Percentiles rank a stretch among this genome's conserved stretches.
Conservation (phyloP, 1,284 basidiomycete species). For the Trichosporon coremiiforme region DNA sequence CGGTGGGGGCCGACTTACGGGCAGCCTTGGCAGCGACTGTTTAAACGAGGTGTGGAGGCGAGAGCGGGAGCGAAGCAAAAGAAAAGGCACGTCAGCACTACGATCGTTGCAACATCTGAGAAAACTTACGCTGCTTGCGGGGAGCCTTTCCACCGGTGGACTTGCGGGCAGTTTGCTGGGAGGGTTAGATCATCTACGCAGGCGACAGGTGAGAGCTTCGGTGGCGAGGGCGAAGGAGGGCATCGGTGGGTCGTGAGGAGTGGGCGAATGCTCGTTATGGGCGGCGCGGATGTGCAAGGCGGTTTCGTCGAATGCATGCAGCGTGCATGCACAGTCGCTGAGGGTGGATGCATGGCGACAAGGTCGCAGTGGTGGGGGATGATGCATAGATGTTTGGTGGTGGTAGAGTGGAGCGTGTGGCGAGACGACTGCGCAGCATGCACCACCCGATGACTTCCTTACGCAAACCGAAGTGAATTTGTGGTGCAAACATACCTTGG, state of each 20-base stretch:
- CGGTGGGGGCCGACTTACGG: constrained; percentile 58
- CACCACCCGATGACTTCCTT: constrained; percentile 17
- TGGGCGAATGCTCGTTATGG: neutral
- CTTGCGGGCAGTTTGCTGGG: constrained; percentile 67
- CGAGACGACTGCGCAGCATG: neutral
- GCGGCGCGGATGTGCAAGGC: neutral
- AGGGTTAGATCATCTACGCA: constrained; percentile 17
- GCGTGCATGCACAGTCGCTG: neutral
- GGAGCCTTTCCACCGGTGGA: constrained; percentile 65
- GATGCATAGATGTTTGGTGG: constrained; percentile 18
- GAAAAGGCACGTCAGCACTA: constrained; percentile 20
- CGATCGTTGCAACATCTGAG: neutral
- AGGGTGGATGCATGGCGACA: constrained; percentile 6
- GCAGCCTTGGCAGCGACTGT: constrained; percentile 62
- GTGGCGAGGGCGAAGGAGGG: neutral
- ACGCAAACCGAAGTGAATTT: neutral
- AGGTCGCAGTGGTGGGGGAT: no score
- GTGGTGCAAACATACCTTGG: constrained; percentile 27
- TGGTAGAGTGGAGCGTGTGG: constrained; percentile 6
- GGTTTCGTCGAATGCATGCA: neutral
- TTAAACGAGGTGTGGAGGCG: constrained; percentile 63
- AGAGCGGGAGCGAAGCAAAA: neutral
- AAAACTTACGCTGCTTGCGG: constrained; percentile 60
- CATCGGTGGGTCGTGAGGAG: neutral
- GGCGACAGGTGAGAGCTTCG: neutral